Percentiles rank a stretch among this genome's conserved stretches.
Evolutionary conservation across 2,329 filamentous ascomycete genomes (phyloP).

Genomic region (Phialemonium atrogriseum): DNA sequence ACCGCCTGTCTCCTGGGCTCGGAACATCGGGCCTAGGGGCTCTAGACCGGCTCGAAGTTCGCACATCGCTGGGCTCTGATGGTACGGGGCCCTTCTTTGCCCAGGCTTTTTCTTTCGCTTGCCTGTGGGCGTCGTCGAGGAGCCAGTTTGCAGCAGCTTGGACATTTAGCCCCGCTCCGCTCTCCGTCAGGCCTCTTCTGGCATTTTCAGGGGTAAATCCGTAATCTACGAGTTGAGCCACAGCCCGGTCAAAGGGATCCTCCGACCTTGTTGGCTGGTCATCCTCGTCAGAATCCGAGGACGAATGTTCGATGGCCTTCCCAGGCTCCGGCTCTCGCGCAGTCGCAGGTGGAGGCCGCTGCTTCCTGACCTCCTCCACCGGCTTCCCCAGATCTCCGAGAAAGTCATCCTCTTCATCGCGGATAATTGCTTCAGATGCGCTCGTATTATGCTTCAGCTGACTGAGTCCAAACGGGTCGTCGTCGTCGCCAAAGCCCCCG

Average conservation of each 20-base stretch:
- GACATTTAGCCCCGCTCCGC: slow-evolving; percentile 69
- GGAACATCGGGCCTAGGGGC: slow-evolving; percentile 38
- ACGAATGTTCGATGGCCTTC: slow-evolving; percentile 45
- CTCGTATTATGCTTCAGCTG: slow-evolving; percentile 42
- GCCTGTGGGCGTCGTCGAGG: slow-evolving; percentile 80
- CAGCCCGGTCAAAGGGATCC: slow-evolving; percentile 67
- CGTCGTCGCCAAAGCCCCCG: slow-evolving; percentile 48
- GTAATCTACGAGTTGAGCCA: slow-evolving; percentile 89
- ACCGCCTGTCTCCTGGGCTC: slow-evolving; percentile 43
- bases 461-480: slow-evolving; percentile 80
- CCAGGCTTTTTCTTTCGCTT: slow-evolving; percentile 65
- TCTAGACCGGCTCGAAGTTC: slow-evolving; percentile 21
- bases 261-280: slow-evolving; percentile 31
- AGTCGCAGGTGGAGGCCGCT: slow-evolving; percentile 17
- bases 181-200: slow-evolving; percentile 70
- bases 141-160: slow-evolving; percentile 85
- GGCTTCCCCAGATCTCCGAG: slow-evolving; percentile 57
- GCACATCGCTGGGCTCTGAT: slow-evolving; percentile 7
- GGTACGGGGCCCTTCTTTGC: slow-evolving; percentile 34
- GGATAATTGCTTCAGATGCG: slow-evolving; percentile 13
- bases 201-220: slow-evolving; percentile 84
- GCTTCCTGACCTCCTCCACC: slow-evolving; percentile 47
- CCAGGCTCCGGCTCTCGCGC: slow-evolving; percentile 38
- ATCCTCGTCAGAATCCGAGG: slow-evolving; percentile 37
- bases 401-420: slow-evolving; percentile 55